Evolutionary conservation across 2,329 filamentous ascomycete genomes (phyloP).

Genomic region (Aspergillus unguis): DNA sequence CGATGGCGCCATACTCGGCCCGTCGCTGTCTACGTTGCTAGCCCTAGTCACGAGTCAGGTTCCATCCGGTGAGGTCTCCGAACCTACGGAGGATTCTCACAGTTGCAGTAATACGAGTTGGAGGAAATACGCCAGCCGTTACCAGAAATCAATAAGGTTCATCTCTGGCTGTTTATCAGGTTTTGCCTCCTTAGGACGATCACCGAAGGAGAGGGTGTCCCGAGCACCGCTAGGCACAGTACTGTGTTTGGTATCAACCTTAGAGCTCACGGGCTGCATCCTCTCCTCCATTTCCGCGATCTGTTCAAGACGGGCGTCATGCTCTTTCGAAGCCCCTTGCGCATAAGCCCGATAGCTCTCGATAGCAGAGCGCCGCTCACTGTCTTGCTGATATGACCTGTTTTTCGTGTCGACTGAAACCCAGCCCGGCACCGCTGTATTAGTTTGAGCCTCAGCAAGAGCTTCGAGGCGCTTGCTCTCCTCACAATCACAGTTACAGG

Average conservation of each 20-base stretch:
- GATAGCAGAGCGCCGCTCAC: constrained; percentile 6
- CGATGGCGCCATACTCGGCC: too few species aligned
- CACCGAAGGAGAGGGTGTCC: background rate
- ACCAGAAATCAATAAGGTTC: background rate
- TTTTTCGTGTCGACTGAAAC: background rate
- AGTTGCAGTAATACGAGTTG: too few species aligned
- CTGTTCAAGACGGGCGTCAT: constrained; percentile 24
- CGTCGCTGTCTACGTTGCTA: too few species aligned
- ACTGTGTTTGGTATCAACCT: background rate
- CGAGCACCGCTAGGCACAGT: background rate
- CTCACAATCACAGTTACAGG: constrained; percentile 32
- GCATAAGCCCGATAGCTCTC: constrained; percentile 28
- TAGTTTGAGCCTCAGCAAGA: background rate
- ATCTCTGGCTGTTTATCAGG: background rate
- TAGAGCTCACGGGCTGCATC: background rate
- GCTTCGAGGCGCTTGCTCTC: background rate
- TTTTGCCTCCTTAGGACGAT: background rate
- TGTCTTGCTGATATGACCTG: background rate
- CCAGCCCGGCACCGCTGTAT: background rate
- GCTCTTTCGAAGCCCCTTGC: constrained; percentile 28
- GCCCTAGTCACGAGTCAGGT: too few species aligned
- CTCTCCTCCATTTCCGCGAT: constrained; percentile 6
- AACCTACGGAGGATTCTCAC: too few species aligned
- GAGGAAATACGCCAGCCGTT: background rate
- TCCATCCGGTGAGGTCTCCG: too few species aligned